A percentile compares a stretch with the other conserved stretches of the same genome.
phyloP scores from a whole-genome alignment of 176 grass and related monocot genomes.

The Eragrostis nindensis region DNA sequence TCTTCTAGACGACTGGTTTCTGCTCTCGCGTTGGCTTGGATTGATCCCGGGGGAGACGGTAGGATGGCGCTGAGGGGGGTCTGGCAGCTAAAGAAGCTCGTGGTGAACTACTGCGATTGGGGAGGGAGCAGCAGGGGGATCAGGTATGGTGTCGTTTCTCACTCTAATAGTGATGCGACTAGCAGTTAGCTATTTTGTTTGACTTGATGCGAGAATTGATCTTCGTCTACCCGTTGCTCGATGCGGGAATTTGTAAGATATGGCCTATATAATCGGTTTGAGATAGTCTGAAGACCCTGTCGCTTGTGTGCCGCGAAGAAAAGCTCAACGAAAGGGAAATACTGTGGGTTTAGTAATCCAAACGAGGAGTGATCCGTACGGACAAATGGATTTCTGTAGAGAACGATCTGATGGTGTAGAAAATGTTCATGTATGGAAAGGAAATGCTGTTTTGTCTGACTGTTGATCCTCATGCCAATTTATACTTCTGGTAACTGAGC shows the following conservation, averaged over 20 bases:
- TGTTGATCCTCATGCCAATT: too few species aligned
- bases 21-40: not conserved
- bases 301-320: too few species aligned
- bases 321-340: too few species aligned
- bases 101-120: constrained; percentile 85
- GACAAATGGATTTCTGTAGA: too few species aligned
- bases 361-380: too few species aligned
- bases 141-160: constrained; percentile 45
- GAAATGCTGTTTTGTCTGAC: too few species aligned
- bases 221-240: not conserved
- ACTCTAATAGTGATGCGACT: not conserved
- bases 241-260: not conserved
- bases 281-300: too few species aligned
- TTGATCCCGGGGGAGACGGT: constrained; percentile 1
- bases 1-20: not conserved
- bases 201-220: not conserved
- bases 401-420: too few species aligned
- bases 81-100: constrained; percentile 83
- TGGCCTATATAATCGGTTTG: too few species aligned
- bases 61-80: constrained; percentile 80
- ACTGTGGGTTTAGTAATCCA: too few species aligned
- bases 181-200: not conserved
- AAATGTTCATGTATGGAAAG: too few species aligned
- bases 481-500: too few species aligned
- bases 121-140: constrained; percentile 89